Evolutionary conservation across 2,329 filamentous ascomycete species (phyloP).

Genomic region (Talaromyces islandicus): DNA sequence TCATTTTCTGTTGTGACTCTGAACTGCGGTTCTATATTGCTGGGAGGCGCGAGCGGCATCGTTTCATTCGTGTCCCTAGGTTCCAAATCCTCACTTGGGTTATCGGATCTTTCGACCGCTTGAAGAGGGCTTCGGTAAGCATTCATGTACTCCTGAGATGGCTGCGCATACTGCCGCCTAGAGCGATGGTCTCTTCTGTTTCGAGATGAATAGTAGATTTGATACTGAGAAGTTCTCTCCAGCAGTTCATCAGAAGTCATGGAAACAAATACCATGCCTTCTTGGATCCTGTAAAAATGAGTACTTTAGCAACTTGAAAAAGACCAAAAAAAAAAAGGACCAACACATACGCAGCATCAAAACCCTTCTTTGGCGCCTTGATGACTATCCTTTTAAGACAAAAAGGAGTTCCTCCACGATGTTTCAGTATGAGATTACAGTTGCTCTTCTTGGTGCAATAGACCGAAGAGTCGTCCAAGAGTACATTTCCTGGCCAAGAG

Average conservation of each 20-base stretch:
- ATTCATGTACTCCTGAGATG: slow-evolving; percentile 36
- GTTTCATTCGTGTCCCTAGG: slow-evolving; percentile 14
- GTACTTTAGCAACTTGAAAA: neutral
- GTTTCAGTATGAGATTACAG: slow-evolving; percentile 80
- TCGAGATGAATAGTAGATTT: slow-evolving; percentile 57
- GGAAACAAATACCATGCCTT: slow-evolving; percentile 86
- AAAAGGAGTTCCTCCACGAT: slow-evolving; percentile 75
- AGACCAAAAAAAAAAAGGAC: neutral
- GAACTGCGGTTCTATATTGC: slow-evolving; percentile 25
- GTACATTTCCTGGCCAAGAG: slow-evolving; percentile 72
- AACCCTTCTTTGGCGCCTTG: slow-evolving; percentile 73
- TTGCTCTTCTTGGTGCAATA: slow-evolving; percentile 85
- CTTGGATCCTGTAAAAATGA: slow-evolving; percentile 60
- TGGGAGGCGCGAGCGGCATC: slow-evolving; percentile 13
- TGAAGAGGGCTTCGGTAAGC: slow-evolving; percentile 30
- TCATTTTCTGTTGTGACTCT: slow-evolving; percentile 33
- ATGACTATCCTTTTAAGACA: slow-evolving; percentile 80
- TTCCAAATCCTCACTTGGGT: slow-evolving; percentile 15
- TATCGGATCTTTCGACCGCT: slow-evolving; percentile 23
- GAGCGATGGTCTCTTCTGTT: slow-evolving; percentile 20
- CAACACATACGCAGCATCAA: slow-evolving; percentile 72
- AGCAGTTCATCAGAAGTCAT: slow-evolving; percentile 78
- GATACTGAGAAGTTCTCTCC: slow-evolving; percentile 65
- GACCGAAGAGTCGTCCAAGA: slow-evolving; percentile 74
- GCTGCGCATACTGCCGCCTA: slow-evolving; percentile 24